These are phyloP conservation scores for Shiraia bambusicola DNA, from an alignment of 2,329 filamentous ascomycete genomes.

Conservation along the genomic window DNA sequence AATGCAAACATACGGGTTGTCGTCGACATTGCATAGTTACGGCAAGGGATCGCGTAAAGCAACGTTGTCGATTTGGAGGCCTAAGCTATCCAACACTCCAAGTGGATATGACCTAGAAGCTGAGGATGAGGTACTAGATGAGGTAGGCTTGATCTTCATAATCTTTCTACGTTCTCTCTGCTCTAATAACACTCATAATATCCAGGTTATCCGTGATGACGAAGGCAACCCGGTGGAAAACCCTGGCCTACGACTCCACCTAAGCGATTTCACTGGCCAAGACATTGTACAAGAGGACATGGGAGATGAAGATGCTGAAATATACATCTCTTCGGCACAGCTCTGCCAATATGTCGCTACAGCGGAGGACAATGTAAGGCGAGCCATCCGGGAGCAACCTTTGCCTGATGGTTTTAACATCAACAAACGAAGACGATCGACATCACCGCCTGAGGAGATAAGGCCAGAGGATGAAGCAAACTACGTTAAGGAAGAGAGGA, in stretches of 20 bases:
- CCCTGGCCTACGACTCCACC: conserved; percentile 13
- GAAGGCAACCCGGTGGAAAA: conserved; percentile 16
- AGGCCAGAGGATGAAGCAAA: no score
- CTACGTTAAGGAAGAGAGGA: no score
- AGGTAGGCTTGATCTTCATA: conserved; percentile 13
- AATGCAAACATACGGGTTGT: no score
- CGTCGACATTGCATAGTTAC: no score
- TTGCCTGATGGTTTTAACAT: no score
- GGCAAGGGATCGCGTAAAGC: no score
- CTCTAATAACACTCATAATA: conserved; percentile 11
- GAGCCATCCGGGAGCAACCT: no score
- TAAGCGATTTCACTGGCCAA: conserved; percentile 17
- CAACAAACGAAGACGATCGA: no score
- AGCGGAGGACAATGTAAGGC: conserved; percentile 1
- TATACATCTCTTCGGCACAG: conserved; percentile 1
- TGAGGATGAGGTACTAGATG: conserved; percentile 11
- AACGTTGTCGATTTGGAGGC: no score
- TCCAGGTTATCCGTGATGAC: conserved; percentile 28
- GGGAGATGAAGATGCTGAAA: conserved; percentile 3
- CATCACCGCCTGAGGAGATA: no score
- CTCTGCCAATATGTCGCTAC: not conserved
- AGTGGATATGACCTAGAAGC: no score
- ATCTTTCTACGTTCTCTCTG: not conserved
- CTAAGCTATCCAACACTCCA: no score
- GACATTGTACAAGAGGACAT: conserved; percentile 7